Conservation (phyloP, 352 stramenopile species). For the Peronospora destructor region DNA sequence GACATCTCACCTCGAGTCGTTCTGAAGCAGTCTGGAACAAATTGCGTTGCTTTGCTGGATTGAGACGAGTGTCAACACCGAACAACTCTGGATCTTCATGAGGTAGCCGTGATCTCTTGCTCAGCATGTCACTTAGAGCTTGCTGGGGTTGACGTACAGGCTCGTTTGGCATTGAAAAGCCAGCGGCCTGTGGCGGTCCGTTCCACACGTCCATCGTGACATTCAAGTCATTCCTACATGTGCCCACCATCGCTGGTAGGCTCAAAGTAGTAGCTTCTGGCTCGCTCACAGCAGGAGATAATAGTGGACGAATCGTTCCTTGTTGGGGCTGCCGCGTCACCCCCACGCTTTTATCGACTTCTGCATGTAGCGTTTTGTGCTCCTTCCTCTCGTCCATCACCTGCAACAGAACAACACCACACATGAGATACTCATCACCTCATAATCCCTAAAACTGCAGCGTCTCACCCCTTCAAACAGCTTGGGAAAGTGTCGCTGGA, state of each 20-base stretch:
- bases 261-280: not conserved
- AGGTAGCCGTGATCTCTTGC: conserved; percentile 24
- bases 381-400: conserved; percentile 11
- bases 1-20: conserved; percentile 43
- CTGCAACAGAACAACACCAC: conserved; percentile 6
- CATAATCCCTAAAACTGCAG: not conserved
- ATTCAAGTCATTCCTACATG: conserved; percentile 10
- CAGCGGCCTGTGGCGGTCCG: conserved; percentile 9
- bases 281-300: not conserved
- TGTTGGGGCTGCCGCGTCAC: not conserved
- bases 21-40: conserved; percentile 69
- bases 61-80: conserved; percentile 10
- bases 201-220: conserved; percentile 18
- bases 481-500: conserved; percentile 35
- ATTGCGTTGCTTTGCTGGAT: conserved; percentile 26
- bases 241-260: not conserved
- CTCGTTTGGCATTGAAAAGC: conserved; percentile 8
- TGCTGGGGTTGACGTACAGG: conserved; percentile 9
- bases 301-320: not conserved
- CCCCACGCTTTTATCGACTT: not conserved
- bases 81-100: conserved; percentile 25
- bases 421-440: not conserved
- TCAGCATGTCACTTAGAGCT: conserved; percentile 35
- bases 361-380: conserved; percentile 4
- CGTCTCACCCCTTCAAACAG: conserved; percentile 37